These are phyloP conservation scores for Vitis cinerea DNA, from an alignment of 164 flowering plant species.

Conservation along the genomic window DNA sequence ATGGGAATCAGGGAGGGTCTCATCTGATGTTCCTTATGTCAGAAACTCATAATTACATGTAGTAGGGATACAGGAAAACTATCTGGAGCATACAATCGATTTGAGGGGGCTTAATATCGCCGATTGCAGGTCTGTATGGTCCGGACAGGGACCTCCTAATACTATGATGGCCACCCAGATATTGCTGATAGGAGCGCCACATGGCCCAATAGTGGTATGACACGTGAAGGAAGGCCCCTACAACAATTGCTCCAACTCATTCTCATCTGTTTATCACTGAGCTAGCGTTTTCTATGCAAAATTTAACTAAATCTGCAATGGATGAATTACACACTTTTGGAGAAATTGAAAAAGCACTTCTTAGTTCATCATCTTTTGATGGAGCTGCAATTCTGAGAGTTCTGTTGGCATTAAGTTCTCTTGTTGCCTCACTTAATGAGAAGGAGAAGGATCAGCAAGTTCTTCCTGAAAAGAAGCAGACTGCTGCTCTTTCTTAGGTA, in stretches of 20 bases:
- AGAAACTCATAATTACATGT: too few species aligned
- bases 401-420: slow-evolving; percentile 83
- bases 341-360: slow-evolving; percentile 70
- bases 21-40: too few species aligned
- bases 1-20: too few species aligned
- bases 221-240: too few species aligned
- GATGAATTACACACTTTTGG: slow-evolving; percentile 72
- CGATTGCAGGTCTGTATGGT: too few species aligned
- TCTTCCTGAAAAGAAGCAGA: slow-evolving; percentile 45
- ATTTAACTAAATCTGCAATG: slow-evolving; percentile 69
- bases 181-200: too few species aligned
- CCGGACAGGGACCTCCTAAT: too few species aligned
- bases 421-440: slow-evolving; percentile 58
- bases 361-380: slow-evolving; percentile 67
- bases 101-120: too few species aligned
- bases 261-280: slow-evolving; percentile 79
- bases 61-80: too few species aligned
- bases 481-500: slow-evolving; percentile 58
- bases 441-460: slow-evolving; percentile 50
- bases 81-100: too few species aligned
- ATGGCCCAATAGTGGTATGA: too few species aligned
- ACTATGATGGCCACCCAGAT: too few species aligned
- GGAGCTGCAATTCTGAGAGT: slow-evolving; percentile 94
- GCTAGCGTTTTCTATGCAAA: slow-evolving; percentile 69
- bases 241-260: slow-evolving; percentile 65